Evolutionary conservation across 768 basidiomycete species (phyloP).

Genomic region (Pisolithus tinctorius): DNA sequence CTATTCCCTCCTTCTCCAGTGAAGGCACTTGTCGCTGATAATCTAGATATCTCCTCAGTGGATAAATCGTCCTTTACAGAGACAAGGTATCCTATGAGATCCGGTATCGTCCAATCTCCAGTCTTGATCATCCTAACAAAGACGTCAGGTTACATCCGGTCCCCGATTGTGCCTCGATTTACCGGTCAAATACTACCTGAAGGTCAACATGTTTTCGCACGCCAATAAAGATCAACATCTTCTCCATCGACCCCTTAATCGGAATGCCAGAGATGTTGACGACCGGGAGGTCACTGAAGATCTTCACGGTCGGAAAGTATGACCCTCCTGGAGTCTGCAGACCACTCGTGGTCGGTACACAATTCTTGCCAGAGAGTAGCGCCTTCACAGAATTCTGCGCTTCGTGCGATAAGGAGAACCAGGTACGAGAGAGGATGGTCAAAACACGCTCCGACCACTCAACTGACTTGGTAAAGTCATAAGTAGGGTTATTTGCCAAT

Average conservation of each 20-base stretch:
- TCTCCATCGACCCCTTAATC: conserved; percentile 69
- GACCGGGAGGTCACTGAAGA: conserved; percentile 81
- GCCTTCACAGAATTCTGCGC: conserved; percentile 36
- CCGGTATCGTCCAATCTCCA: conserved; percentile 82
- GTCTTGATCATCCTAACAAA: conserved; percentile 72
- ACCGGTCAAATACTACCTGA: conserved; percentile 90
- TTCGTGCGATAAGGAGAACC: conserved; percentile 54
- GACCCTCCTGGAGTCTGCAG: conserved; percentile 64
- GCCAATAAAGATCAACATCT: conserved; percentile 63
- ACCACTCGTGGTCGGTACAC: conserved; percentile 51
- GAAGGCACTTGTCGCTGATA: conserved; percentile 69
- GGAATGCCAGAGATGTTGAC: conserved; percentile 56
- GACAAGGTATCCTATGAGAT: conserved; percentile 83
- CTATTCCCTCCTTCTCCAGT: conserved; percentile 41
- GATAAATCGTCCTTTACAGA: conserved; percentile 64
- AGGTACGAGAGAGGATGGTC: conserved; percentile 55
- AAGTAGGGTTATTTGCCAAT: conserved; percentile 35
- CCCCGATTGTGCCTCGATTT: conserved; percentile 7
- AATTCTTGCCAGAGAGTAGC: conserved; percentile 37
- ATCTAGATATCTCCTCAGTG: conserved; percentile 47
- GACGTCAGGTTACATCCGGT: neutral
- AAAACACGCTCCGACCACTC: conserved; percentile 81
- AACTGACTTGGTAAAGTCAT: conserved; percentile 59
- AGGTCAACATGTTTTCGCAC: conserved; percentile 90
- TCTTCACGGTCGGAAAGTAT: conserved; percentile 74